A percentile compares a stretch with the other conserved stretches of the same genome.
Conservation (phyloP, 148 eudicot genomes). For the Fallopia convolvulus region DNA sequence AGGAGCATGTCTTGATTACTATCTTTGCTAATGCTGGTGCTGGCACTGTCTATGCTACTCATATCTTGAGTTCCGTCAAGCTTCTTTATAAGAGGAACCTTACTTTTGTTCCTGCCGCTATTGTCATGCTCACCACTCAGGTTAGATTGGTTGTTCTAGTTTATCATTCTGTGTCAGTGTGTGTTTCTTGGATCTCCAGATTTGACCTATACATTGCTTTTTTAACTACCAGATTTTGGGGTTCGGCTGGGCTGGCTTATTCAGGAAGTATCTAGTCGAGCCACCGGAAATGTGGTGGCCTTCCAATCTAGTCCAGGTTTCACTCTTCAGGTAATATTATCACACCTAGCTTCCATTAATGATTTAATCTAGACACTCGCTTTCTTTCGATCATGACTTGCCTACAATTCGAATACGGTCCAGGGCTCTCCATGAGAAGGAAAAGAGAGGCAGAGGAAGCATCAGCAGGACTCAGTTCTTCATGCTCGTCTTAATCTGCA, state of each 20-base stretch:
- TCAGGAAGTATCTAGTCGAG: slow-evolving; percentile 65
- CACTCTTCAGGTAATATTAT: slow-evolving; percentile 54
- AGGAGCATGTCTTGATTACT: slow-evolving; percentile 86
- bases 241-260: slow-evolving; percentile 87
- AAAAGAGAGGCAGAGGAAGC: slow-evolving; percentile 45
- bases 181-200: too few relatives aligned
- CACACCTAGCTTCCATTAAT: too few relatives aligned
- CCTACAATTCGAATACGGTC: neutral
- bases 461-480: slow-evolving; percentile 73
- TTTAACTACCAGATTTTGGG: slow-evolving; percentile 43
- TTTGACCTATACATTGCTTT: neutral
- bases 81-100: slow-evolving; percentile 53
- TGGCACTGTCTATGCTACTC: slow-evolving; percentile 74
- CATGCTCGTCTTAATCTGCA: slow-evolving; percentile 46
- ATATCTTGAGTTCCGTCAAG: slow-evolving; percentile 58
- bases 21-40: slow-evolving; percentile 85
- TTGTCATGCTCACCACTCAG: slow-evolving; percentile 82
- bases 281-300: slow-evolving; percentile 98
- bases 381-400: too few relatives aligned
- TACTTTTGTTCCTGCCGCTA: slow-evolving; percentile 51
- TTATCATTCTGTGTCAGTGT: too few relatives aligned
- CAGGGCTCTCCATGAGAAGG: slow-evolving; percentile 91
- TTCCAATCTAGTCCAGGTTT: slow-evolving; percentile 60
- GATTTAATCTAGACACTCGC: too few relatives aligned
- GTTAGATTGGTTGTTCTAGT: slow-evolving; percentile 15